Evolutionary conservation across 352 stramenopile species (phyloP), one percentile per base, ranked within the genome.

Genomic region (Pythium diclinum): DNA sequence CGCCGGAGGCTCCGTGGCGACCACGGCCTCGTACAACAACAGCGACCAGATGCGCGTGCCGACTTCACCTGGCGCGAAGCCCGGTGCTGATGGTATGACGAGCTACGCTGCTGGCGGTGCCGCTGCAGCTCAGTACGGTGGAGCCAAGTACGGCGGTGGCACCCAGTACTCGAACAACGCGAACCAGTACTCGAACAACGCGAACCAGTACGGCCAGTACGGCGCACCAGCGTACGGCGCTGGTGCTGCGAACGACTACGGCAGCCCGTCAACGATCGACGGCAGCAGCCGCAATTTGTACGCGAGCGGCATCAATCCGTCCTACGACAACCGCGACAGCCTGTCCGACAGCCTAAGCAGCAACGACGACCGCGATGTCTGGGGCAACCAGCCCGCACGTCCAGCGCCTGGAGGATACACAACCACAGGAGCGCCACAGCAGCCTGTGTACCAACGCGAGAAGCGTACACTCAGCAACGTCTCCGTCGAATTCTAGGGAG

Each of bases 211-310:
- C 32, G 61, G 47, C 55, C 72, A 79, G 51, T 77, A 79, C 58
- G 66, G 56, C 58, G 59, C 42, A 28, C 59, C 34, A 49, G 59
- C 59, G 36, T 54, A 48, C 33, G 58, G 44, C 56, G 46, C 55
- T 42, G 59, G 64, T 71, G 48, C 47, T 46, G 61, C 65, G 14
- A 68, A 67, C 23, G 76, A 76, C 65, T 88, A 88, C 52, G 76
- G 69, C 54, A 83, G 76, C 48, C 78, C 80, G 40, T 73, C 71
- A 13, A 77, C 74, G 4, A 77, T 83, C 42, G 76, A 83, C 28
- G 65, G 65, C 19, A 63, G 54, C 55, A 55, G 42, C 23, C 65
- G 52, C 13, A 42, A 48, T 34, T 30, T 72, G 46, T 68, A 48
- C 40, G 58, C 54, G 25, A 59, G 51, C 28, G 55, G 42, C 30